These are phyloP conservation scores for Jamesozyma spencerorum DNA, from an alignment of 805 yeast genomes.

Conservation along the genomic window DNA sequence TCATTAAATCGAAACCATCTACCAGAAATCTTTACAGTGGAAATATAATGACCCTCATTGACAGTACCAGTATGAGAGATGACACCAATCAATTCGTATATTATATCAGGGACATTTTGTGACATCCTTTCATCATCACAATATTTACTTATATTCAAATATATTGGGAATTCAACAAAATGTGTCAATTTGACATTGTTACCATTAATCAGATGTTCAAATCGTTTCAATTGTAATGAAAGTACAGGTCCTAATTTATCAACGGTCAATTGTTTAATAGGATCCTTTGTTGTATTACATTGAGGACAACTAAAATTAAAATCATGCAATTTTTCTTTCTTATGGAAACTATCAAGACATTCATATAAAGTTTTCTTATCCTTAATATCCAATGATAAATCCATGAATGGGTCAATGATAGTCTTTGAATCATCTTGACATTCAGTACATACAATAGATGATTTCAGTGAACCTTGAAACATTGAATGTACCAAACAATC, in stretches of 20 bases:
- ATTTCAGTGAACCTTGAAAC: constrained; percentile 75
- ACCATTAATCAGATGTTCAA: constrained; percentile 35
- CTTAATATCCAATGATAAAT: constrained; percentile 70
- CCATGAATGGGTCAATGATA: constrained; percentile 84
- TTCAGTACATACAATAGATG: constrained; percentile 63
- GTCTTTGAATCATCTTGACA: constrained; percentile 53
- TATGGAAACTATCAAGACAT: constrained; percentile 71
- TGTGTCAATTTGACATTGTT: constrained; percentile 63
- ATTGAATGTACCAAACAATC: constrained; percentile 73
- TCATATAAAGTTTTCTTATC: constrained; percentile 40
- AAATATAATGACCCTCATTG: constrained; percentile 90
- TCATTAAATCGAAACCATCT: constrained; percentile 92
- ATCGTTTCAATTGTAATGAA: constrained; percentile 74
- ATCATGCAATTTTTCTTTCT: constrained; percentile 61
- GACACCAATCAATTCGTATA: constrained; percentile 78
- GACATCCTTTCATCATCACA: constrained; percentile 14
- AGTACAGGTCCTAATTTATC: constrained; percentile 67
- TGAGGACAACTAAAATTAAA: constrained; percentile 58
- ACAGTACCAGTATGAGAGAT: constrained; percentile 88
- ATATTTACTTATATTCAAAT: constrained; percentile 63
- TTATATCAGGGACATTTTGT: constrained; percentile 30
- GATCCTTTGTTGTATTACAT: constrained; percentile 56
- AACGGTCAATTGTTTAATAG: constrained; percentile 63
- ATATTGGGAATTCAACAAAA: constrained; percentile 62
- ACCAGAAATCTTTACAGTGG: constrained; percentile 60